A percentile compares a stretch with the other conserved stretches of the same genome.
These are phyloP conservation scores for Chamaenerion angustifolium DNA, from an alignment of 345 rosid species.

Conservation along the genomic window DNA sequence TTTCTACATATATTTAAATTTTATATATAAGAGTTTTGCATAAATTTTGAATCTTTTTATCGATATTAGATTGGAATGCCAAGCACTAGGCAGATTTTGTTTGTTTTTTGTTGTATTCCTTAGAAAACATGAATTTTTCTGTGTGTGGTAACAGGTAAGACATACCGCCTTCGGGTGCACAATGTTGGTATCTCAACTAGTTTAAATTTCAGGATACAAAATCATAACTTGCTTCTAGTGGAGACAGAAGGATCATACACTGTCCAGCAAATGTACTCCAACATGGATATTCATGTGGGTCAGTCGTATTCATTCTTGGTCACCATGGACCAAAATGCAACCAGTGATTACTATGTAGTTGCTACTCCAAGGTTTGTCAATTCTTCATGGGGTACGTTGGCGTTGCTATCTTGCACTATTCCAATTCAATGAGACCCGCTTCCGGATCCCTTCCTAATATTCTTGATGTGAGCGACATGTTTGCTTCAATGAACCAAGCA, in stretches of 20 bases:
- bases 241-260: slow-evolving; percentile 96
- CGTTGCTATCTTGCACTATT: slow-evolving; percentile 71
- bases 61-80: neutral
- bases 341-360: slow-evolving; percentile 68
- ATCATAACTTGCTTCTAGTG: slow-evolving; percentile 72
- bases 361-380: slow-evolving; percentile 64
- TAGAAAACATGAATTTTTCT: slow-evolving; percentile 6
- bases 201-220: slow-evolving; percentile 85
- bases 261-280: slow-evolving; percentile 58
- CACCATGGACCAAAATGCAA: slow-evolving; percentile 79
- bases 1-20: neutral
- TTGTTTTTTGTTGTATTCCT: neutral
- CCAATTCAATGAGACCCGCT: slow-evolving; percentile 72
- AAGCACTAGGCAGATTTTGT: neutral
- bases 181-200: slow-evolving; percentile 76
- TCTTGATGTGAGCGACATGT: slow-evolving; percentile 53
- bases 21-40: slow-evolving; percentile 1
- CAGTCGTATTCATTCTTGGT: slow-evolving; percentile 88
- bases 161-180: slow-evolving; percentile 78
- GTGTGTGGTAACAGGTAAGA: slow-evolving; percentile 41
- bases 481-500: slow-evolving; percentile 95
- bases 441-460: slow-evolving; percentile 81
- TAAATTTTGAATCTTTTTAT: neutral
- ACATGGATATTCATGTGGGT: slow-evolving; percentile 92
- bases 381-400: slow-evolving; percentile 38